phyloP scores from a whole-genome alignment of 495 filamentous ascomycete species.

The Aspergillus wentii region DNA sequence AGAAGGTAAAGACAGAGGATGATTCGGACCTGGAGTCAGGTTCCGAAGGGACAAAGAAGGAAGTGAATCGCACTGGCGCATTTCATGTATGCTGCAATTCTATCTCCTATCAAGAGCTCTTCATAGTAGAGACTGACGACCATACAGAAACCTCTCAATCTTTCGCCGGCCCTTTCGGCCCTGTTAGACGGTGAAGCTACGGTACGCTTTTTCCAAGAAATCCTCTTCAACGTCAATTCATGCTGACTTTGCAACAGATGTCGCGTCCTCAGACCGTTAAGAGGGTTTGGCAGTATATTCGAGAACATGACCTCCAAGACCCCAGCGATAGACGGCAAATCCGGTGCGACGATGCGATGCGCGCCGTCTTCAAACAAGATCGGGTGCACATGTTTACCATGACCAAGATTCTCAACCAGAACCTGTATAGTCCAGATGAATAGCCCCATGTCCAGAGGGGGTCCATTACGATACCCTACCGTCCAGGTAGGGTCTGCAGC shows the following conservation, averaged over 20 bases:
- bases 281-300: slow-evolving; percentile 91
- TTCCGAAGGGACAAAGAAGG: slow-evolving; percentile 58
- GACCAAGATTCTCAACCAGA: slow-evolving; percentile 75
- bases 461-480: not conserved
- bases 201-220: slow-evolving; percentile 32
- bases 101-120: slow-evolving; percentile 3
- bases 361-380: slow-evolving; percentile 83
- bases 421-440: slow-evolving; percentile 62
- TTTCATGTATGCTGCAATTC: slow-evolving; percentile 54
- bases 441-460: slow-evolving; percentile 18
- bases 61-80: slow-evolving; percentile 58
- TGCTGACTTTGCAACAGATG: slow-evolving; percentile 46
- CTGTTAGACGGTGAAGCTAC: slow-evolving; percentile 58
- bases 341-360: slow-evolving; percentile 83
- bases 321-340: slow-evolving; percentile 89
- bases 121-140: slow-evolving; percentile 2
- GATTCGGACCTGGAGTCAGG: slow-evolving; percentile 69
- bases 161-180: slow-evolving; percentile 61
- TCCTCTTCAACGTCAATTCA: not conserved
- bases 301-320: slow-evolving; percentile 80
- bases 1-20: slow-evolving; percentile 70
- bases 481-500: slow-evolving; percentile 1
- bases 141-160: slow-evolving; percentile 57
- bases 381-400: slow-evolving; percentile 97
- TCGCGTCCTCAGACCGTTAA: slow-evolving; percentile 94